phyloP scores from a whole-genome alignment of 306 rosid species.

The Coriaria nepalensis region DNA sequence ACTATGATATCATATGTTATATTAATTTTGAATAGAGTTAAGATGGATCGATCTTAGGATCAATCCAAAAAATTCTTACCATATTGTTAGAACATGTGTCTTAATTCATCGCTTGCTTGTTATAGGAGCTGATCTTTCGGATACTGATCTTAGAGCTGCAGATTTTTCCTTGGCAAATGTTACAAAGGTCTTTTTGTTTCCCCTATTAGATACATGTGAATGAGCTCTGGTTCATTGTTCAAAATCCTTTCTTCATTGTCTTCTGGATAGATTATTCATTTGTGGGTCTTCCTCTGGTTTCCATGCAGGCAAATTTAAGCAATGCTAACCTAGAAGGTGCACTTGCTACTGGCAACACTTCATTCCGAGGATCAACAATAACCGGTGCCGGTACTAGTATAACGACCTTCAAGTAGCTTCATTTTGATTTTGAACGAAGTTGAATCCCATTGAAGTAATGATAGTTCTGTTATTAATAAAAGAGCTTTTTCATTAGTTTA shows the following conservation, averaged over 20 bases:
- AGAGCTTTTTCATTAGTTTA: background rate
- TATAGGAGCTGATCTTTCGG: constrained; percentile 87
- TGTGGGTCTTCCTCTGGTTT: no score
- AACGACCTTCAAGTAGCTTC: background rate
- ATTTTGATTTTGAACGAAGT: background rate
- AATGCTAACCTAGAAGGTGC: constrained; percentile 97
- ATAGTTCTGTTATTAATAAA: background rate
- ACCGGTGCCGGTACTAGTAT: constrained; percentile 63
- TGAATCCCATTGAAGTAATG: constrained; percentile 1
- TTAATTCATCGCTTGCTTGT: constrained; percentile 2
- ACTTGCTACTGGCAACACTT: constrained; percentile 76
- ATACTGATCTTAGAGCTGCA: constrained; percentile 76
- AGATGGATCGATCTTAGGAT: no score
- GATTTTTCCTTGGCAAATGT: constrained; percentile 94
- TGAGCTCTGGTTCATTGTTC: no score
- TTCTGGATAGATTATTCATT: constrained; percentile 2
- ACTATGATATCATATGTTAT: no score
- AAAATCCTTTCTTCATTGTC: background rate
- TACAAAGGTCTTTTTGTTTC: constrained; percentile 41
- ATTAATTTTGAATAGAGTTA: no score
- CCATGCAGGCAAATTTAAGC: constrained; percentile 67
- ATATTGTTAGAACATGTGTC: background rate
- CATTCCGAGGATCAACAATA: constrained; percentile 68
- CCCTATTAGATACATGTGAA: no score
- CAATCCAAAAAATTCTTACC: no score